phyloP scores from a whole-genome alignment of 2,329 filamentous ascomycete genomes.

The Zarea fungicola region DNA sequence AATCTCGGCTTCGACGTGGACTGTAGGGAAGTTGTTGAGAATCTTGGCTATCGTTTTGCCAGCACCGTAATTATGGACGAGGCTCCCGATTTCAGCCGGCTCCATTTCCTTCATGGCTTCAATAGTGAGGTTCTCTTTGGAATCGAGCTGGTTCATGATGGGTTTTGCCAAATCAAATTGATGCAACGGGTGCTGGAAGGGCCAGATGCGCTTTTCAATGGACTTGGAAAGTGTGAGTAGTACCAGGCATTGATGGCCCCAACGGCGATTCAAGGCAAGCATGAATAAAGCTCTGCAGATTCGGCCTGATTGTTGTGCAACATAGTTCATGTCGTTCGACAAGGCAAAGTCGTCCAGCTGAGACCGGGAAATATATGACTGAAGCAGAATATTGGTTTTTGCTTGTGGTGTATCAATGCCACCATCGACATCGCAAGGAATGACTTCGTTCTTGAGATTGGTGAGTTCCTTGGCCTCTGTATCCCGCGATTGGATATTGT shows the following conservation, averaged over 20 bases:
- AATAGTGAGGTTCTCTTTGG: conserved; percentile 71
- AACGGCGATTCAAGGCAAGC: conserved; percentile 90
- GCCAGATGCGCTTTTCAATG: conserved; percentile 94
- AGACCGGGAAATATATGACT: conserved; percentile 86
- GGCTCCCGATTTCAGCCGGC: conserved; percentile 75
- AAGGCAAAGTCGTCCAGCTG: conserved; percentile 91
- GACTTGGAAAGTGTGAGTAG: conserved; percentile 90
- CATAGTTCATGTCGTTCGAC: conserved; percentile 86
- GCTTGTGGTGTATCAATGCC: conserved; percentile 66
- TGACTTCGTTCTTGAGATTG: conserved; percentile 62
- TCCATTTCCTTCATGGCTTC: conserved; percentile 93
- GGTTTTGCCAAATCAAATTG: conserved; percentile 89
- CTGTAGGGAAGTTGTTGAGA: conserved; percentile 84
- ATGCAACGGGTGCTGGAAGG: conserved; percentile 88
- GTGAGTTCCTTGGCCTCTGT: conserved; percentile 84
- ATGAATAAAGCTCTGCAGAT: conserved; percentile 95
- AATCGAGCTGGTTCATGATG: conserved; percentile 76
- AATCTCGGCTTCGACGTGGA: conserved; percentile 88
- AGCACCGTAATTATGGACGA: conserved; percentile 88
- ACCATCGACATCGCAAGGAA: conserved; percentile 76
- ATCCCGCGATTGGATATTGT: conserved; percentile 91
- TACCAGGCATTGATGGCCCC: conserved; percentile 93
- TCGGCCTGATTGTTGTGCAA: conserved; percentile 89
- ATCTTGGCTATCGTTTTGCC: conserved; percentile 77
- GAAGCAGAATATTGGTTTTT: conserved; percentile 93